Percentiles rank a stretch among this genome's conserved stretches.
Conservation (phyloP, 1,139 yeast genomes). For the Zygosaccharomyces sapae region DNA sequence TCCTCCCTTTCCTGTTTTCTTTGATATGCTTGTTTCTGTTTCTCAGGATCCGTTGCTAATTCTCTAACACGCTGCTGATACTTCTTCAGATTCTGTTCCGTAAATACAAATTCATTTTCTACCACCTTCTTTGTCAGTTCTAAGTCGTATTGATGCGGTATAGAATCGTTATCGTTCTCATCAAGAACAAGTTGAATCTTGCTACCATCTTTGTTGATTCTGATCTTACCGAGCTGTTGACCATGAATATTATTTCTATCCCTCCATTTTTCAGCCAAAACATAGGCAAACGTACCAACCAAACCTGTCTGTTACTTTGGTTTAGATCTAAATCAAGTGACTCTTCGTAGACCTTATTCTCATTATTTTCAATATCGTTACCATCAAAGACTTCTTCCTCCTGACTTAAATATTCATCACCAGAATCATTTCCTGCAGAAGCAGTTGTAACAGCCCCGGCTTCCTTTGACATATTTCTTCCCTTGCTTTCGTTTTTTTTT, state of each 20-base stretch:
- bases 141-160: conserved; percentile 84
- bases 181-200: conserved; percentile 58
- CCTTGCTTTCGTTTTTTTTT: neutral
- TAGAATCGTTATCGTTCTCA: conserved; percentile 44
- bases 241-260: conserved; percentile 61
- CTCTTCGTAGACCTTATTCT: conserved; percentile 44
- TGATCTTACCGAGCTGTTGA: conserved; percentile 74
- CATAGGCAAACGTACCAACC: conserved; percentile 89
- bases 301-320: conserved; percentile 61
- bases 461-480: conserved; percentile 1
- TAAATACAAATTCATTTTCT: conserved; percentile 81
- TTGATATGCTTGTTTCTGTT: conserved; percentile 41
- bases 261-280: conserved; percentile 82
- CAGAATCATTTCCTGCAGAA: conserved; percentile 23
- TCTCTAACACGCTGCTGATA: conserved; percentile 54
- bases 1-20: conserved; percentile 40
- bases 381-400: conserved; percentile 43
- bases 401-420: conserved; percentile 41
- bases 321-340: conserved; percentile 58
- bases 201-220: conserved; percentile 52
- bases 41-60: conserved; percentile 38
- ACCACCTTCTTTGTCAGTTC: conserved; percentile 74
- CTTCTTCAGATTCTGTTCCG: conserved; percentile 76
- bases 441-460: conserved; percentile 6
- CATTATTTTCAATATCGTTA: conserved; percentile 39